A percentile compares a stretch with the other conserved stretches of the same genome.
These are phyloP conservation scores for Claviceps paspali DNA, from an alignment of 2,329 filamentous ascomycete genomes.

Conservation along the genomic window DNA sequence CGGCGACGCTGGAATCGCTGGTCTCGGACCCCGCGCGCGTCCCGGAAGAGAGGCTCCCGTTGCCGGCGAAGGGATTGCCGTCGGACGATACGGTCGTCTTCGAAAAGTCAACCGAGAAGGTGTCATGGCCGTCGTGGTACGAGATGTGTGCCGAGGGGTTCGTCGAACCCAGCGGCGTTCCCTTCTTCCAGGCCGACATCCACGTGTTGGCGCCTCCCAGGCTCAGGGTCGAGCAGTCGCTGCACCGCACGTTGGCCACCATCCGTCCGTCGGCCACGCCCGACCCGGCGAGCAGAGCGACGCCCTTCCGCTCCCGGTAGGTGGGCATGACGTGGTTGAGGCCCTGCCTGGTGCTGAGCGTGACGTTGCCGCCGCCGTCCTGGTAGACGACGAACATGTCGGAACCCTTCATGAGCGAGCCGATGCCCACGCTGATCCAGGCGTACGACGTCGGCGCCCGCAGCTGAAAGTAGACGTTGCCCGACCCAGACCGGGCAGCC, in stretches of 20 bases:
- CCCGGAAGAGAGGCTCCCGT: too few species aligned
- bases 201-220: slow-evolving; percentile 28
- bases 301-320: slow-evolving; percentile 25
- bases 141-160: slow-evolving; percentile 24
- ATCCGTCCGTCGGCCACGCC: slow-evolving; percentile 37
- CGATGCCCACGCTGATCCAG: slow-evolving; percentile 46
- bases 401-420: slow-evolving; percentile 35
- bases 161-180: slow-evolving; percentile 28
- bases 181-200: slow-evolving; percentile 40
- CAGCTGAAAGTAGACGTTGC: slow-evolving; percentile 43
- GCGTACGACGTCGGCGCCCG: slow-evolving; percentile 33
- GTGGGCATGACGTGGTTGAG: slow-evolving; percentile 31
- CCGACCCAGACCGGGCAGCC: slow-evolving; percentile 30
- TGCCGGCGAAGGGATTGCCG: slow-evolving; percentile 34
- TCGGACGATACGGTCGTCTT: slow-evolving; percentile 30
- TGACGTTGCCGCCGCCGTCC: slow-evolving; percentile 42
- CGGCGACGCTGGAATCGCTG: not conserved
- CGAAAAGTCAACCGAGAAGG: slow-evolving; percentile 33
- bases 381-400: slow-evolving; percentile 50
- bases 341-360: slow-evolving; percentile 40
- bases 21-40: not conserved
- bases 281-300: slow-evolving; percentile 43
- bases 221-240: slow-evolving; percentile 33
- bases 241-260: slow-evolving; percentile 43
- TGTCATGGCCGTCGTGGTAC: slow-evolving; percentile 29